Evolutionary conservation across 768 basidiomycete species (phyloP), one percentile per base, ranked within the genome.

Genomic region (Goffeauzyma gilvescens): DNA sequence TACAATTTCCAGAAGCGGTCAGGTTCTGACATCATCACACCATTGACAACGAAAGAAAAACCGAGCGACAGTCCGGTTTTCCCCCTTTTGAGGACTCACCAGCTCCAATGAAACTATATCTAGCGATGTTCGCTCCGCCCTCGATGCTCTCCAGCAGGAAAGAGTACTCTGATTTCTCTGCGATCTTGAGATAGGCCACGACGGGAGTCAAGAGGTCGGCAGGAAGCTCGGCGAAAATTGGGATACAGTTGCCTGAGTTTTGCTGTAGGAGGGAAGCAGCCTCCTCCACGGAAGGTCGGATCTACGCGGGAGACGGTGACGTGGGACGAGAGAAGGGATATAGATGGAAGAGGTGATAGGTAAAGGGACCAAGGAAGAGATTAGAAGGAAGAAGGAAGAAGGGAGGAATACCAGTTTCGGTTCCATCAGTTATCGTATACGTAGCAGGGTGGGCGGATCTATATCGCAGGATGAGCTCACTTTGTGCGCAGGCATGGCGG

Each of bases 131-230:
- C 68, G 93, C 85, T 31, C 87, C 89, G 22, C 75, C 80, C 22
- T 84, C 71, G 32, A 96, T 80, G 34, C 84, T 87, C 64, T 98
- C 93, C 32, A 98, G 72, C 35, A 98, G 67, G 64, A 96, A 98
- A 60, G 83, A 87, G 68, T 90, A 83, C 60, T 80, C 82, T 1
- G 84, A 83, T 55, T 86, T 82, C 55, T 87, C 79, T 10, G 89
- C 77, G 48, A 96, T 72, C 44, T 85, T 76, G 36, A 98, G 75
- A 64, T 95, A 98, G 6, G 93, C 89, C 68, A 86, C 81, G 59
- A 86, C 87, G 63, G 93, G 93, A 20, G 93, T 98, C 49, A 96
- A 73, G 49, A 96, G 75, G 60, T 98, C 93, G 34, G 86, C 89
- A 18, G 90, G 87, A 3, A 98, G 72, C 55, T 89, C 78, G 41